Conservation (phyloP, 495 filamentous ascomycete genomes). For the Annulohypoxylon nitens region DNA sequence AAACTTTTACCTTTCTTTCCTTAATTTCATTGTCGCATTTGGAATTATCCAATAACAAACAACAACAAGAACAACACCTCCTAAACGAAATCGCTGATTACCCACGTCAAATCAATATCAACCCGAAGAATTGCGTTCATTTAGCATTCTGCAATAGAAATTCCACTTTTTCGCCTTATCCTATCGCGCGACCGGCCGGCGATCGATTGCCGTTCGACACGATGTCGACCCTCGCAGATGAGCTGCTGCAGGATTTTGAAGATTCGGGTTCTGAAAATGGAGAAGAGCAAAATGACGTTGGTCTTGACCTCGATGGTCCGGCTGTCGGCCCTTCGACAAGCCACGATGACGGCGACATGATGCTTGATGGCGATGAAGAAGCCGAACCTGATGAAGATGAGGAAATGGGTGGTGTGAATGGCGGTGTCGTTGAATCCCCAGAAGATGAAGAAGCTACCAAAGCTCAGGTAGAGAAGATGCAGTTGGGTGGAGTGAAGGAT, state of each 20-base stretch:
- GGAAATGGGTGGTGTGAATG: slow-evolving; percentile 65
- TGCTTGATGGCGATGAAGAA: slow-evolving; percentile 61
- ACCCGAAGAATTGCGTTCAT: background rate
- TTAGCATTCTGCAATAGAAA: background rate
- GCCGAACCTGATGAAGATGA: slow-evolving; percentile 66
- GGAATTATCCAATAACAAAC: slow-evolving; percentile 23
- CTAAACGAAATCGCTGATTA: background rate
- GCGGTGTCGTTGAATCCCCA: slow-evolving; percentile 56
- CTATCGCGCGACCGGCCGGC: background rate
- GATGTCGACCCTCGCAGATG: slow-evolving; percentile 85
- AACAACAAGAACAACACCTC: slow-evolving; percentile 8
- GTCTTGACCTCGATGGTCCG: slow-evolving; percentile 49
- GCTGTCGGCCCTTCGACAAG: slow-evolving; percentile 46
- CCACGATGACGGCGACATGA: slow-evolving; percentile 53
- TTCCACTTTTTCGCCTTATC: no score
- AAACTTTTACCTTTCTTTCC: background rate
- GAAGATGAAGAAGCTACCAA: slow-evolving; percentile 78
- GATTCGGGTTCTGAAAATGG: slow-evolving; percentile 74
- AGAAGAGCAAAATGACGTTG: slow-evolving; percentile 64
- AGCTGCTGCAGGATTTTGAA: slow-evolving; percentile 91
- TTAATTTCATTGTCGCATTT: slow-evolving; percentile 32
- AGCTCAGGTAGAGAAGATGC: slow-evolving; percentile 82
- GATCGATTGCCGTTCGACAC: slow-evolving; percentile 35
- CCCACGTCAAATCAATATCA: background rate
- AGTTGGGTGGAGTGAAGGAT: slow-evolving; percentile 76